A percentile compares a stretch with the other conserved stretches of the same genome.
phyloP scores from a whole-genome alignment of 2,329 filamentous ascomycete genomes.

The Drechslera avenae region DNA sequence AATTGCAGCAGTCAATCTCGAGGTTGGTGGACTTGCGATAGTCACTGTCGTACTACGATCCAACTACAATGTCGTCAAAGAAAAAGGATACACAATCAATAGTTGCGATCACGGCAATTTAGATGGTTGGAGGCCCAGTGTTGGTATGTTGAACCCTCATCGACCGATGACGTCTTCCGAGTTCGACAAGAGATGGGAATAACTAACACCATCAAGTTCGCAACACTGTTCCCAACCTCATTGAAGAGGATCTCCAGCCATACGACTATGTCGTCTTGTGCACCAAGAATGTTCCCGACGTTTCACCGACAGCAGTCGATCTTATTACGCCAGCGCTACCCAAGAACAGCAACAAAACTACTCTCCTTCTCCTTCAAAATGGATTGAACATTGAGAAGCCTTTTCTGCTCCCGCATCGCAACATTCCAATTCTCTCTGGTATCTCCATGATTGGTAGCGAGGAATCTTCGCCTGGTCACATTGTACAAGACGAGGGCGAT shows the following conservation, averaged over 20 bases:
- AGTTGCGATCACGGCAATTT: slow-evolving; percentile 62
- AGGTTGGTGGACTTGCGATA: slow-evolving; percentile 56
- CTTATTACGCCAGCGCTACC: slow-evolving; percentile 60
- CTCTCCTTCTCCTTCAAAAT: slow-evolving; percentile 65
- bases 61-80: slow-evolving; percentile 57
- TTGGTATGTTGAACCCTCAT: slow-evolving; percentile 36
- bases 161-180: neutral
- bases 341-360: slow-evolving; percentile 53
- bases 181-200: neutral
- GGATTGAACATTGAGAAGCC: slow-evolving; percentile 67
- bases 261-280: slow-evolving; percentile 63
- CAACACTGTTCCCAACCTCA: slow-evolving; percentile 56
- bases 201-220: slow-evolving; percentile 46
- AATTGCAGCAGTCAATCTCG: slow-evolving; percentile 61
- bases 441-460: slow-evolving; percentile 60
- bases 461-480: slow-evolving; percentile 54
- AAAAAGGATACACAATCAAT: slow-evolving; percentile 59
- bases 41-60: slow-evolving; percentile 63
- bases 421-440: slow-evolving; percentile 59
- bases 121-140: slow-evolving; percentile 55
- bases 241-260: slow-evolving; percentile 36
- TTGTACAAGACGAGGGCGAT: slow-evolving; percentile 61
- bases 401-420: slow-evolving; percentile 56
- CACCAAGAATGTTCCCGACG: slow-evolving; percentile 65
- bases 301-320: slow-evolving; percentile 55